Evolutionary conservation across 2,329 filamentous ascomycete genomes (phyloP).

Genomic region (Biscogniauxia sp.): DNA sequence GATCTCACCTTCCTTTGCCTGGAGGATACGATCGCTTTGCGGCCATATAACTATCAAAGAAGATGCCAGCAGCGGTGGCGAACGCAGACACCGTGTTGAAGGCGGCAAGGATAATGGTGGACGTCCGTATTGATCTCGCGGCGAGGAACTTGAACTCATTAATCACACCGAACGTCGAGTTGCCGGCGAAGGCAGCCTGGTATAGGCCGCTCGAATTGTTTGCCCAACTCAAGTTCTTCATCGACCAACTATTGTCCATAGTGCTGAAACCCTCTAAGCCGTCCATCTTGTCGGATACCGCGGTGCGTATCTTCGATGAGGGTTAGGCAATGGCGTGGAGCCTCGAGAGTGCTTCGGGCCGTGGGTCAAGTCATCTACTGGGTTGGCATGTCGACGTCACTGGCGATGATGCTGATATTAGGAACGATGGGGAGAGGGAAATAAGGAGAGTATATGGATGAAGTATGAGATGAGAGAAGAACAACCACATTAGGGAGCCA

Average conservation of each 20-base stretch:
- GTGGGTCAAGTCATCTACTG: constrained; percentile 45
- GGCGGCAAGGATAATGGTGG: constrained; percentile 58
- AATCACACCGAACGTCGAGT: constrained; percentile 45
- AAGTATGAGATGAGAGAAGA: constrained; percentile 26
- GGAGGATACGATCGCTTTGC: constrained; percentile 38
- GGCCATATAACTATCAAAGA: constrained; percentile 53
- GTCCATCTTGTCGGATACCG: constrained; percentile 23
- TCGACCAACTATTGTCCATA: constrained; percentile 25
- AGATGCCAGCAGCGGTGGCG: constrained; percentile 53
- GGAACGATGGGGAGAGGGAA: constrained; percentile 11
- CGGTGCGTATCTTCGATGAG: constrained; percentile 20
- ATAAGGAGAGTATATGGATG: constrained; percentile 24
- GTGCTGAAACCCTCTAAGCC: constrained; percentile 25
- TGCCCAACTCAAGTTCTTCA: constrained; percentile 25
- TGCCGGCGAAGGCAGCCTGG: constrained; percentile 33
- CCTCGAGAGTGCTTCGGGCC: constrained; percentile 28
- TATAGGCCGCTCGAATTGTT: constrained; percentile 24
- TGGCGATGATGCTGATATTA: constrained; percentile 26
- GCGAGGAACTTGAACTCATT: constrained; percentile 52
- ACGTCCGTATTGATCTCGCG: constrained; percentile 58
- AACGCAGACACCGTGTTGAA: constrained; percentile 61
- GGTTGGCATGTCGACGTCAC: constrained; percentile 30
- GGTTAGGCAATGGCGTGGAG: constrained; percentile 30
- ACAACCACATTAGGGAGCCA: constrained; percentile 31
- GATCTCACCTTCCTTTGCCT: constrained; percentile 42